Evolutionary conservation across 2,329 filamentous ascomycete genomes (phyloP).

Genomic region (Nemania abortiva): DNA sequence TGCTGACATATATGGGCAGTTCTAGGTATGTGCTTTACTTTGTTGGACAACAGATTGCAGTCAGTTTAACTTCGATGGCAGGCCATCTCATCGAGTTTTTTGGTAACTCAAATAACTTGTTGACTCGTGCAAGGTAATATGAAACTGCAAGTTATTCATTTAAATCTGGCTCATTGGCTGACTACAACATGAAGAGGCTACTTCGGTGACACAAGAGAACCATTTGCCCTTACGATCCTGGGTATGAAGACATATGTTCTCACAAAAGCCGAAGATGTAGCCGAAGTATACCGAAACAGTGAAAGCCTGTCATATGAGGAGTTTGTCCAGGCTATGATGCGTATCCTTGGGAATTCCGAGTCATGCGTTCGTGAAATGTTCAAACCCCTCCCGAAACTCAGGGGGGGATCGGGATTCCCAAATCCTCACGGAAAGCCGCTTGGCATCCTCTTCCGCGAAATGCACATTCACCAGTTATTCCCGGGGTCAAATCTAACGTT

Average conservation of each 20-base stretch:
- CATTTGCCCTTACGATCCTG: neutral
- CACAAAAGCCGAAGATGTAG: neutral
- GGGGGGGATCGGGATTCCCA: neutral
- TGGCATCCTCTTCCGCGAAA: neutral
- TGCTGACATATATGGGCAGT: neutral
- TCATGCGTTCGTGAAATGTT: neutral
- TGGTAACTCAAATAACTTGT: neutral
- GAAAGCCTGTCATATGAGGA: neutral
- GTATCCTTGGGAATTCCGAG: neutral
- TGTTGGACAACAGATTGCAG: neutral
- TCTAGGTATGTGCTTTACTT: neutral
- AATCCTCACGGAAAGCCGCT: neutral
- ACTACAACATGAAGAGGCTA: neutral
- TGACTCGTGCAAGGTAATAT: neutral
- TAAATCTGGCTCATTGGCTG: neutral
- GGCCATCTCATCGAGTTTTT: neutral
- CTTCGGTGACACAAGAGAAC: neutral
- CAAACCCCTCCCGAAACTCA: neutral
- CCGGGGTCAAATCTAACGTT: neutral
- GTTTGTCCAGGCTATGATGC: constrained; percentile 2
- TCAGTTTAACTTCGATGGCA: neutral
- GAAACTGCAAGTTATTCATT: no score
- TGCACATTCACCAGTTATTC: constrained; percentile 3
- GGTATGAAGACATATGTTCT: neutral
- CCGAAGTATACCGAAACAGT: neutral